Conservation (phyloP, 192 early-diverging fungal species). For the Podila epigama region DNA sequence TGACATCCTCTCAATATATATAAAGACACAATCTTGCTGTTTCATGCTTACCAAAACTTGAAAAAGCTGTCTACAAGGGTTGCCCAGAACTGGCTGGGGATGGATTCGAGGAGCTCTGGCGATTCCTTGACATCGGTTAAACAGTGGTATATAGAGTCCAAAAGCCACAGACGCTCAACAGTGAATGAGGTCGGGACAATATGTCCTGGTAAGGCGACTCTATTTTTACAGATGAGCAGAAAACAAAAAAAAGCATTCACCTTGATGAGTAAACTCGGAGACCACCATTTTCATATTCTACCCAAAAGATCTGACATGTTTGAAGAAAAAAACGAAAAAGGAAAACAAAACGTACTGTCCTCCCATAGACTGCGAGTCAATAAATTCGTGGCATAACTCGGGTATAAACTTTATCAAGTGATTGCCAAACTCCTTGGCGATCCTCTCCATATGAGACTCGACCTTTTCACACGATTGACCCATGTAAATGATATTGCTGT, state of each 20-base stretch:
- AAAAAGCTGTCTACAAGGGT: constrained; percentile 40
- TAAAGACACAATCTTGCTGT: background rate
- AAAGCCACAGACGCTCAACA: constrained; percentile 39
- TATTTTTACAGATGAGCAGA: background rate
- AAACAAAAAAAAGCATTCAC: background rate
- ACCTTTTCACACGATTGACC: constrained; percentile 19
- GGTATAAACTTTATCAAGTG: constrained; percentile 19
- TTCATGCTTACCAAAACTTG: constrained; percentile 20
- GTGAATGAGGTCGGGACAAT: constrained; percentile 29
- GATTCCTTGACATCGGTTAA: constrained; percentile 33
- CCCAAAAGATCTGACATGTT: background rate
- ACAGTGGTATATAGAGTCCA: constrained; percentile 49
- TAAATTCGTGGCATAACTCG: constrained; percentile 23
- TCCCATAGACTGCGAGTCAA: constrained; percentile 17
- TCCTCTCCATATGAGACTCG: constrained; percentile 33
- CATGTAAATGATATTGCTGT: constrained; percentile 22
- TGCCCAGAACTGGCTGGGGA: constrained; percentile 26
- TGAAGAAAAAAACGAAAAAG: background rate
- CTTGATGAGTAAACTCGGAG: background rate
- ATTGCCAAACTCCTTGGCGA: constrained; percentile 24
- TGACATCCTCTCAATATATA: no score
- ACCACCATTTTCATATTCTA: background rate
- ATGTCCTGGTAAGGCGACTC: constrained; percentile 27
- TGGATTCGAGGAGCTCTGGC: constrained; percentile 19
- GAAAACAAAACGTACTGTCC: constrained; percentile 13